These are phyloP conservation scores for Cynara cardunculus DNA, from an alignment of 129 eudicot species.

Conservation along the genomic window DNA sequence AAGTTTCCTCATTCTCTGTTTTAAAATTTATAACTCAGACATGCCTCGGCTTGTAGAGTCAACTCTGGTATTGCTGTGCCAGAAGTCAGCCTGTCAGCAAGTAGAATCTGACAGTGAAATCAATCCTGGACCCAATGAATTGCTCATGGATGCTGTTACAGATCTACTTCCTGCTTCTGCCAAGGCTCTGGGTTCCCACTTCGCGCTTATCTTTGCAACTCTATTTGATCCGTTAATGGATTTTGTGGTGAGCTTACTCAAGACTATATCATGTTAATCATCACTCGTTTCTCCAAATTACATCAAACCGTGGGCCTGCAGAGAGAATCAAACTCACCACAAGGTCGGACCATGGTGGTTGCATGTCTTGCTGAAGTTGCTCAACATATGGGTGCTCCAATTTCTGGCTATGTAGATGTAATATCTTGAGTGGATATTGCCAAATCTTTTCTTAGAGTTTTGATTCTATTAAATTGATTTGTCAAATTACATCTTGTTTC, in stretches of 20 bases:
- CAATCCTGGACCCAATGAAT: conserved; percentile 66
- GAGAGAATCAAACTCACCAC: conserved; percentile 88
- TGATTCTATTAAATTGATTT: background rate
- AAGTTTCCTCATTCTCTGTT: background rate
- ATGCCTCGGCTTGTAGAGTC: conserved; percentile 75
- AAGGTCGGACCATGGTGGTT: conserved; percentile 95
- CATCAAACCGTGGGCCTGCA: conserved; percentile 30
- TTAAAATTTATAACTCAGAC: conserved; percentile 33
- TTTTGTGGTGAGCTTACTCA: conserved; percentile 58
- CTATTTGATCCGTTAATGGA: conserved; percentile 74
- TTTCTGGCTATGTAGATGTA: conserved; percentile 77
- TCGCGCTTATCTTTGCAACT: conserved; percentile 70
- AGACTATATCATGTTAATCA: background rate
- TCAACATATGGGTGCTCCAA: conserved; percentile 83
- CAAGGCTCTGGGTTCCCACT: conserved; percentile 77
- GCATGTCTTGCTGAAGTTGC: conserved; percentile 99
- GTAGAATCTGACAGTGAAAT: conserved; percentile 58
- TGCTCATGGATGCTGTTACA: conserved; percentile 96
- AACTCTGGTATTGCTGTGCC: conserved; percentile 52
- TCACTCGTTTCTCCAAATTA: conserved; percentile 5
- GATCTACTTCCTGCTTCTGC: conserved; percentile 95
- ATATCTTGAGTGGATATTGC: conserved; percentile 5
- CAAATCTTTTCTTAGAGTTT: background rate
- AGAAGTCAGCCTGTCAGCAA: conserved; percentile 74
- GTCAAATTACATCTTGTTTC: conserved; percentile 35